Percentiles rank a stretch among this genome's conserved stretches.
These are phyloP conservation scores for Aspergillus jensenii DNA, from an alignment of 2,329 filamentous ascomycete species.

Conservation along the genomic window DNA sequence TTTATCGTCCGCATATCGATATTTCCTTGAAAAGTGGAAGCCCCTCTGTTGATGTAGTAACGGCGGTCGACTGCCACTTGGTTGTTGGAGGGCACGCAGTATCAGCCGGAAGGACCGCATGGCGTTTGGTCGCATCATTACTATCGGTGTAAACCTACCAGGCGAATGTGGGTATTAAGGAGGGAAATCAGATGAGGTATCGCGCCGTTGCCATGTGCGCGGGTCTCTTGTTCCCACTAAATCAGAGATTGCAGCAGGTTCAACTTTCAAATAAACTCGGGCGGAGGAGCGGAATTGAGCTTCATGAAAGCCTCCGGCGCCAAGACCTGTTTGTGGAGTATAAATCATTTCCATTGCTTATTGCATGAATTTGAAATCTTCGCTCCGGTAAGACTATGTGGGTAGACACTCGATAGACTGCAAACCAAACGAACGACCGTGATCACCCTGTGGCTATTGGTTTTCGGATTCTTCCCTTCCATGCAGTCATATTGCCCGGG, in stretches of 20 bases:
- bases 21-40: conserved; percentile 22
- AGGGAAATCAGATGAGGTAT: background rate
- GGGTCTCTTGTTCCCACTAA: background rate
- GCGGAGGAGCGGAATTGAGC: background rate
- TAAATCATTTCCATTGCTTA: background rate
- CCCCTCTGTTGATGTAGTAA: conserved; percentile 18
- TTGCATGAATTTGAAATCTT: background rate
- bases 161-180: conserved; percentile 1
- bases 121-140: conserved; percentile 4
- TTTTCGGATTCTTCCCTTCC: background rate
- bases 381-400: background rate
- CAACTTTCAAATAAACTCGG: background rate
- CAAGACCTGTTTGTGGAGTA: background rate
- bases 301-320: background rate
- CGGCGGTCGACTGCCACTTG: background rate
- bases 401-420: background rate
- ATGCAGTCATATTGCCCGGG: background rate
- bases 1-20: conserved; percentile 26
- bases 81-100: conserved; percentile 5
- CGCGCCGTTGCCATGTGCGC: background rate
- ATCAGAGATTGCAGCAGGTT: background rate
- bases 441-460: too few species aligned
- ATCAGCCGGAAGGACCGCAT: background rate
- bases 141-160: background rate
- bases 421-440: background rate